Percentiles rank a stretch among this genome's conserved stretches.
phyloP scores from a whole-genome alignment of 129 eudicot genomes.

The Escallonia rubra region DNA sequence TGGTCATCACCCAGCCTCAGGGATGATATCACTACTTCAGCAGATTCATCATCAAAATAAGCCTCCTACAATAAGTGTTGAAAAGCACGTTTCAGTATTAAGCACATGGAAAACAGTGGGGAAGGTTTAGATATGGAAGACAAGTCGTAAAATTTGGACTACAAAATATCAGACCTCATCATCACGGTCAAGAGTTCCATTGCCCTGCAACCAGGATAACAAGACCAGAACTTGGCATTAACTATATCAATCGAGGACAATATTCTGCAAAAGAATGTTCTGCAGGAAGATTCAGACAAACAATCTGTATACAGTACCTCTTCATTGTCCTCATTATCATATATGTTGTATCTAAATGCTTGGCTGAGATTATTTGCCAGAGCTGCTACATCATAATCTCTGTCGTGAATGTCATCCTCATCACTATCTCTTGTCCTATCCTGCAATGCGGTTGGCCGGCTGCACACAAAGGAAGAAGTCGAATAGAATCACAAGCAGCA shows the following conservation, averaged over 20 bases:
- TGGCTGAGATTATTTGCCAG: constrained; percentile 86
- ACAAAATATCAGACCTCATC: constrained; percentile 58
- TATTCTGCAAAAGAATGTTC: not conserved
- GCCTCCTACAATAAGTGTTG: constrained; percentile 47
- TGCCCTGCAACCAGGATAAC: constrained; percentile 44
- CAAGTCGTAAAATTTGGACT: not conserved
- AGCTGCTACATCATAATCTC: constrained; percentile 95
- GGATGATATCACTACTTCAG: constrained; percentile 90
- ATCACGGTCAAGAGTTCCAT: constrained; percentile 67
- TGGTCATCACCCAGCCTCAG: constrained; percentile 82
- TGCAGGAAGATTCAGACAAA: constrained; percentile 1
- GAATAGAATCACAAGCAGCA: too few species aligned
- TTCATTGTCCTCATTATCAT: constrained; percentile 67
- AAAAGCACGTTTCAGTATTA: not conserved
- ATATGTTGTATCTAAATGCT: constrained; percentile 71
- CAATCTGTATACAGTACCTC: constrained; percentile 41
- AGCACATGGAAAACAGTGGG: not conserved
- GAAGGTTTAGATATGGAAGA: not conserved
- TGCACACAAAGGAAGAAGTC: constrained; percentile 13
- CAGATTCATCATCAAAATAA: constrained; percentile 88
- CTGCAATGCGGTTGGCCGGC: constrained; percentile 86
- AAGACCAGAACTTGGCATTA: not conserved
- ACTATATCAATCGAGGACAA: not conserved
- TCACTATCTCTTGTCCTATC: constrained; percentile 92
- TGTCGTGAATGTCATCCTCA: constrained; percentile 79